Evolutionary conservation across 2,329 filamentous ascomycete species (phyloP).

Genomic region (Scytalidium lignicola): DNA sequence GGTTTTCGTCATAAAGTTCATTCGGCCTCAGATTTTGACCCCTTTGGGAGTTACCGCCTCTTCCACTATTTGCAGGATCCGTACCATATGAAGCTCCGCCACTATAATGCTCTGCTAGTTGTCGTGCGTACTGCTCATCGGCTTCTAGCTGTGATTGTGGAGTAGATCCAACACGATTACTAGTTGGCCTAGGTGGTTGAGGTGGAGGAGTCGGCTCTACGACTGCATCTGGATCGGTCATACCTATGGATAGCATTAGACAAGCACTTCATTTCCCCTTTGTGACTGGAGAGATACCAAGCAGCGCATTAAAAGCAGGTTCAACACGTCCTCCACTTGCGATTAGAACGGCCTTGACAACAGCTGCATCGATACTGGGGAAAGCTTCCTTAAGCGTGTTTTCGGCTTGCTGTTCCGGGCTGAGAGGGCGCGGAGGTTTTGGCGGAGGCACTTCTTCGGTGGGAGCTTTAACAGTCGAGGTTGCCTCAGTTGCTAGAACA

Average conservation of each 20-base stretch:
- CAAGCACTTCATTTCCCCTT: background rate
- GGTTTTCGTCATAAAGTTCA: conserved; percentile 60
- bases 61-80: conserved; percentile 1
- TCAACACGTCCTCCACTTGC: conserved; percentile 87
- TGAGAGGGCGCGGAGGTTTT: conserved; percentile 81
- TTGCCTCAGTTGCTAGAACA: conserved; percentile 40
- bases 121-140: conserved; percentile 87
- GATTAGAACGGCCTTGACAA: conserved; percentile 81
- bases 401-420: conserved; percentile 78
- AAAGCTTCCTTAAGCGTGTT: conserved; percentile 91
- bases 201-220: conserved; percentile 60
- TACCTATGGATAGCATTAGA: conserved; percentile 42
- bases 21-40: conserved; percentile 46
- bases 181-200: conserved; percentile 72
- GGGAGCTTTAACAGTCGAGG: conserved; percentile 36
- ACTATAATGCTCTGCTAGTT: conserved; percentile 82
- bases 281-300: conserved; percentile 51
- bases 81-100: conserved; percentile 54
- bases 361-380: conserved; percentile 69
- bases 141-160: conserved; percentile 78
- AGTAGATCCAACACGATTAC: conserved; percentile 42
- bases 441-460: conserved; percentile 53
- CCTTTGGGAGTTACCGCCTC: conserved; percentile 25
- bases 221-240: conserved; percentile 72
- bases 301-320: conserved; percentile 88